phyloP scores from a whole-genome alignment of 2,329 filamentous ascomycete species.

The Ilyonectria sp. region DNA sequence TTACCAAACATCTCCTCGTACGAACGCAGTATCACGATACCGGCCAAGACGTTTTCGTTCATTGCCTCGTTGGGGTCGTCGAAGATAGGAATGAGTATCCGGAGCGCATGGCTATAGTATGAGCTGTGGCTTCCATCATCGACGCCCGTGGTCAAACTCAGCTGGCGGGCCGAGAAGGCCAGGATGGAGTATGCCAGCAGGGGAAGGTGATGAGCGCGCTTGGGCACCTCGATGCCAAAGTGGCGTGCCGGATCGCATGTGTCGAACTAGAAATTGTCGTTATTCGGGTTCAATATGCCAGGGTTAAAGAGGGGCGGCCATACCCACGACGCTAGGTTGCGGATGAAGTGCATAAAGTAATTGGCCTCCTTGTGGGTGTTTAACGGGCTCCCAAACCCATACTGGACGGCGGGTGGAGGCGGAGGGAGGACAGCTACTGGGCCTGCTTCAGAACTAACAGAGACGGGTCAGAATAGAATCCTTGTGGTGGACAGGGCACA shows the following conservation, averaged over 20 bases:
- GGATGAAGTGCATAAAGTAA: conserved; percentile 40
- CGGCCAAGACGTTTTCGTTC: conserved; percentile 57
- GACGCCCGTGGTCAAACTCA: conserved; percentile 33
- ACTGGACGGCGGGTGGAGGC: conserved; percentile 31
- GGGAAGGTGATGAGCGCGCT: conserved; percentile 56
- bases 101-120: conserved; percentile 59
- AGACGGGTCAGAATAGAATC: conserved; percentile 6
- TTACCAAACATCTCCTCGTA: conserved; percentile 59
- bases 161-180: conserved; percentile 46
- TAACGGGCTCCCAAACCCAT: conserved; percentile 34
- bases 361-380: conserved; percentile 36
- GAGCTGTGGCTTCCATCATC: conserved; percentile 53
- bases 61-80: conserved; percentile 52
- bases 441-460: neutral
- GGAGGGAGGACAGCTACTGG: conserved; percentile 8
- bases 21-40: conserved; percentile 54
- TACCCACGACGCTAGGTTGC: conserved; percentile 38
- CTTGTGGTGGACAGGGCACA: neutral
- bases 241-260: conserved; percentile 58
- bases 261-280: conserved; percentile 53
- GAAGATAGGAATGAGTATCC: conserved; percentile 56
- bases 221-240: conserved; percentile 58
- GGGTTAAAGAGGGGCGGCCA: neutral
- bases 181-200: conserved; percentile 53
- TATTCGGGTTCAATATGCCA: conserved; percentile 1